Percentiles rank a stretch among this genome's conserved stretches.
phyloP scores from a whole-genome alignment of 1,139 yeast species.

The Taphrina betulina region DNA sequence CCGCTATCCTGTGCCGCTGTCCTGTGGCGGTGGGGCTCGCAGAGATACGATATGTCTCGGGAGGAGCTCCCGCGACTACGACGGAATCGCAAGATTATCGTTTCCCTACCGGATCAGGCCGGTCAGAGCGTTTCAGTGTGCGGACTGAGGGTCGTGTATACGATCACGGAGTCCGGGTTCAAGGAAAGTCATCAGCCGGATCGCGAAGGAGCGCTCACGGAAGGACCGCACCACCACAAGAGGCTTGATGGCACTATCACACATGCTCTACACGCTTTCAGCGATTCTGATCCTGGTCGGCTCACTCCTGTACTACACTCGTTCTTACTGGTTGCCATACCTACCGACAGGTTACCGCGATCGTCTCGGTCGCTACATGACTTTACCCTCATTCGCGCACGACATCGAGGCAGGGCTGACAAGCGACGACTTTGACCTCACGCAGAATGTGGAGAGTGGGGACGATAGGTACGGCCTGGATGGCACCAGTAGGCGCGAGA shows the following conservation, averaged over 20 bases:
- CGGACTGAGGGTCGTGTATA: too few species aligned
- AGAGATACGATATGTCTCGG: too few species aligned
- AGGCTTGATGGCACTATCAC: constrained; percentile 30
- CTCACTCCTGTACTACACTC: constrained; percentile 12
- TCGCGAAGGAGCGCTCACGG: too few species aligned
- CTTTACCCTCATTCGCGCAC: constrained; percentile 50
- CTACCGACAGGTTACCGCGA: constrained; percentile 9
- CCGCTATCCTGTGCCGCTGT: too few species aligned
- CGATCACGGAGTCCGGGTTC: too few species aligned
- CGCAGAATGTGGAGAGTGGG: constrained; percentile 49
- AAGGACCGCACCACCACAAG: too few species aligned
- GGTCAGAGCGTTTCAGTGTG: too few species aligned
- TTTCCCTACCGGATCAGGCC: too few species aligned
- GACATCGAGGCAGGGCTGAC: constrained; percentile 68
- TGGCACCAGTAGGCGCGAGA: constrained; percentile 54
- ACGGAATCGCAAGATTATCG: too few species aligned
- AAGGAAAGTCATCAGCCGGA: too few species aligned
- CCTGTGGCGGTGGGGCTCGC: too few species aligned
- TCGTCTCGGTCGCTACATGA: constrained; percentile 19
- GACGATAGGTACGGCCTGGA: constrained; percentile 66
- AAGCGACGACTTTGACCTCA: constrained; percentile 60
- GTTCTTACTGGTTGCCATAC: constrained; percentile 8
- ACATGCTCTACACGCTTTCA: constrained; percentile 21
- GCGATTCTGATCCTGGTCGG: constrained; percentile 5
- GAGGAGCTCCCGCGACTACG: too few species aligned